Evolutionary conservation across 2,329 filamentous ascomycete species (phyloP), one percentile per base, ranked within the genome.

Genomic region (Penicillium verrucosum): DNA sequence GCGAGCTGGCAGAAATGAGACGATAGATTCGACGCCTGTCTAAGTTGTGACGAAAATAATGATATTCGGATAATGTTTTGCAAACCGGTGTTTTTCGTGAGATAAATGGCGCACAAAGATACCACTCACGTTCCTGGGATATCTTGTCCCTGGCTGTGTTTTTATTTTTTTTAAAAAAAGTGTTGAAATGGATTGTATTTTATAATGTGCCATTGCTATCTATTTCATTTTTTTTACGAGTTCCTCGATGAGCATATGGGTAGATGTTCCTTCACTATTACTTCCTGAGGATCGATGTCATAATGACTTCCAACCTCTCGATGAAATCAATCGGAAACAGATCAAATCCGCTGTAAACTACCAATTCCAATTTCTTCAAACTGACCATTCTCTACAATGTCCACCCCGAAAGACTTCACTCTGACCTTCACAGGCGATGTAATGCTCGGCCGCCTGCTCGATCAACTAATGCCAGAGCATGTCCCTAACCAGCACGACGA

Each of bases 1-100:
- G 85, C 45, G 89, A 92, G 67, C 76, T 92, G 55, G 86, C 86
- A 47, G 78, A 79, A 37, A 68, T 83, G 57, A 76, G 73, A 44
- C 60, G 59, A 29, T 70, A 66, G 63, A 62, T 48, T 25, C 38
- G 23, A 51, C 27, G 47, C 43, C 51, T 30, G 42, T 44, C 49
- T 25, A 37, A 48, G 41, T 51, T 56, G 57, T 66, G 54, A 66
- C 57, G 64, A 66, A 58, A 21, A 52, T 65, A 59, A 65, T 57
- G 64, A 64, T 53, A 54, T 60, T 49, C 48, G 32, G 47, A 57
- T 47, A 58, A 58, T 54, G 41, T 50, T 61, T 47, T 51, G 27
- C 48, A 41, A 50, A 34, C 44, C 23, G 54, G 54, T 52, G 48
- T 56, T 51, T 36, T 16, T 52, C 34, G 53, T 51, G 53, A 56